phyloP scores from a whole-genome alignment of 805 yeast species.

The Candida fluviatilis region DNA sequence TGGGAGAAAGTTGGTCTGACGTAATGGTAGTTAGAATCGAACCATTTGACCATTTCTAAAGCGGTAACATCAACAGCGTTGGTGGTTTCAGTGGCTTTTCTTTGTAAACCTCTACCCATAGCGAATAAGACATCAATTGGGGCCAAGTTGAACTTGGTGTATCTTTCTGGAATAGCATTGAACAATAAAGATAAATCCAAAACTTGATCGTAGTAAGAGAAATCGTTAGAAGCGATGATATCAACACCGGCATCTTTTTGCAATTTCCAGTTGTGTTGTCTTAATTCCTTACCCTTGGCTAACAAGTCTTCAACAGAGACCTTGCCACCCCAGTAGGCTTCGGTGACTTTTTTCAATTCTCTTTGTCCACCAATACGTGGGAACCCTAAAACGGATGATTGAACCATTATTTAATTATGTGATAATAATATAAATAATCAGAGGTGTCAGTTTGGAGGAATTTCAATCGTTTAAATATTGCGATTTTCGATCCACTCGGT shows the following conservation, averaged over 20 bases:
- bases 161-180: slow-evolving; percentile 96
- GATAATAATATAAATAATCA: background rate
- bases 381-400: slow-evolving; percentile 97
- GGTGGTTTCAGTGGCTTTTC: slow-evolving; percentile 82
- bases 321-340: slow-evolving; percentile 98
- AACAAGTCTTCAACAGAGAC: slow-evolving; percentile 80
- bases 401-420: slow-evolving; percentile 63
- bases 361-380: slow-evolving; percentile 99
- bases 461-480: slow-evolving; percentile 1
- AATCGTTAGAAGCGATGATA: slow-evolving; percentile 94
- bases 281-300: slow-evolving; percentile 90
- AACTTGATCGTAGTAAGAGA: slow-evolving; percentile 97
- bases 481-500: background rate
- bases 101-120: slow-evolving; percentile 99
- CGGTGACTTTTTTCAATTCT: slow-evolving; percentile 98
- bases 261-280: slow-evolving; percentile 96
- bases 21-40: slow-evolving; percentile 98
- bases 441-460: background rate
- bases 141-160: slow-evolving; percentile 84
- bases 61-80: slow-evolving; percentile 98
- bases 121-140: slow-evolving; percentile 93
- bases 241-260: slow-evolving; percentile 98
- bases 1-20: slow-evolving; percentile 98
- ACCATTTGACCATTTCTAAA: slow-evolving; percentile 99
- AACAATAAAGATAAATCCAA: slow-evolving; percentile 87